Evolutionary conservation across 2,329 filamentous ascomycete genomes (phyloP), one percentile per base, ranked within the genome.

Genomic region (Talaromyces atroroseus): DNA sequence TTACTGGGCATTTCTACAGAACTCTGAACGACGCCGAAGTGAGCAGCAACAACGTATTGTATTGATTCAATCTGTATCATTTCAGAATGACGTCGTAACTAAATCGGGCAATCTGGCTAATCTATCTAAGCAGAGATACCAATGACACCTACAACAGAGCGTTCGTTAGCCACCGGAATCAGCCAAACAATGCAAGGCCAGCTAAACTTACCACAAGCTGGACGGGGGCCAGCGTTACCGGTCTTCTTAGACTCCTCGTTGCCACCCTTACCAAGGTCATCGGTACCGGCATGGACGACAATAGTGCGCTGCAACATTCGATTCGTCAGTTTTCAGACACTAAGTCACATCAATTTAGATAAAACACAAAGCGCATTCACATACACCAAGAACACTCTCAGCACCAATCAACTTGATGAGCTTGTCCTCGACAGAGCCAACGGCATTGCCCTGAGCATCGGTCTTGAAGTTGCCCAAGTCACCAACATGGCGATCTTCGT

Each of bases 161-260:
- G 16, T 57, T 51, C 14, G n/a, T 58, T 51, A 58, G 56, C 29
- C 10, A 5, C 24, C 2, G 2, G 2, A 20, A 16, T 16, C 6
- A 42, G n/a, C 14, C 2, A 1, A 2, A 29, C 5, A 20, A 32
- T 5, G 3, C n/a, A n/a, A 10, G 10, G 26, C 1, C 24, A 34
- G 32, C 21, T 4, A 50, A 55, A 76, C 83, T 73, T 83, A 89
- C 94, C 94, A 79, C 94, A 99, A 74, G 94, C 94, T 73, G 94
- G 94, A 72, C 94, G 90, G 67, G 80, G 76, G 69, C 94, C 94
- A 72, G 94, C 94, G 75, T 97, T 99, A 66, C 94, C 94, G 64
- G 94, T 99, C 87, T 95, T 96, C 82, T 95, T 90, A 70, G 90
- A 96, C 82, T 97, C 91, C 79, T 92, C 90, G 79, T 89, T 86